Evolutionary conservation across 345 rosid species (phyloP), one percentile per base, ranked within the genome.

Genomic region (Populus euphratica): DNA sequence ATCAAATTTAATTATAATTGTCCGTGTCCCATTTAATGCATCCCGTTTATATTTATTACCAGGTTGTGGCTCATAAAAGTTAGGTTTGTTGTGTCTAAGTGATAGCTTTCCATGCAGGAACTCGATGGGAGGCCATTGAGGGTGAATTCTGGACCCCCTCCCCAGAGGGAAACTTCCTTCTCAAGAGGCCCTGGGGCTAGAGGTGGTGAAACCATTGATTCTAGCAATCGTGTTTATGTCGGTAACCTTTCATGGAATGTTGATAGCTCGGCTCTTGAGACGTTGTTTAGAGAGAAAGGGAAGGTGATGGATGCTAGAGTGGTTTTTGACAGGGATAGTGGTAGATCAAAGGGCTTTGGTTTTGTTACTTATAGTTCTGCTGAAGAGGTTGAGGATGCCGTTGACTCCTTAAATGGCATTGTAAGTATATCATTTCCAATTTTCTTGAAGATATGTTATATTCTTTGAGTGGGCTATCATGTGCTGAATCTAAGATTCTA

Each of bases 201-300:
- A 12, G 76, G 84, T 39, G 71, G 76, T 64, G 75, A 38, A 14
- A 14, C 64, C 49, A 33, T 73, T 68, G 85, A 81, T 63, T 69
- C 88, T 61, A 84, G 83, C 27, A 90, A 89, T 87, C 92, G 97
- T 72, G 84, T 91, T 43, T 88, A 90, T 12, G 97, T 96, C 0
- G 97, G 99, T 18, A 96, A 96, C 82, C 96, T 96, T 67, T 88
- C 98, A 25, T 96, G 99, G 99, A 92, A 87, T 66, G 98, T 96
- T 8, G 98, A 96, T 82, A 92, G 93, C 83, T 79, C 78, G 84
- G 93, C 96, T 49, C 96, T 96, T 16, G 94, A 92, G 88, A 84
- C 73, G 80, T 76, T 96, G 87, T 96, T 93, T 74, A 88, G 90
- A n/a, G 96, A 90, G 86, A 91, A 90, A 70, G 96, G 99, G 12